A percentile compares a stretch with the other conserved stretches of the same genome.
phyloP scores from a whole-genome alignment of 2,329 filamentous ascomycete genomes.

The Arthrobotrys iridis region DNA sequence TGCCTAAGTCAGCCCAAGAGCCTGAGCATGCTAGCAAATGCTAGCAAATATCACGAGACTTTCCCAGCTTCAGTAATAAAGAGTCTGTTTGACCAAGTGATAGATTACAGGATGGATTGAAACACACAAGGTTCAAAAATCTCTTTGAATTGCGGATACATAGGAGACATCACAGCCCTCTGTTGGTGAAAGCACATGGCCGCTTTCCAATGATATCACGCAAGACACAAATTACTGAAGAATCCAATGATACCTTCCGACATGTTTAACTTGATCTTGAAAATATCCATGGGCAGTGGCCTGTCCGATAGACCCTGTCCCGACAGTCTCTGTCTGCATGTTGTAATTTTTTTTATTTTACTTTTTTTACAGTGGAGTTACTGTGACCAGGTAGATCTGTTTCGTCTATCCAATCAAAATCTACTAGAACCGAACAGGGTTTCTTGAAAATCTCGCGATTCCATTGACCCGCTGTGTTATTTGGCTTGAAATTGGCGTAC shows the following conservation, averaged over 20 bases:
- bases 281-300: no score
- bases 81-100: neutral
- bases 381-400: conserved; percentile 5
- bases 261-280: no score
- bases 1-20: conserved; percentile 8
- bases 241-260: no score
- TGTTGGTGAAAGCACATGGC: no score
- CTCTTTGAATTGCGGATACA: neutral
- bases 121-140: neutral
- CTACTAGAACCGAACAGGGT: neutral
- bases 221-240: no score
- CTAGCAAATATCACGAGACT: neutral
- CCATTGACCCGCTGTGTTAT: neutral
- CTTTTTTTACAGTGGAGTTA: conserved; percentile 2
- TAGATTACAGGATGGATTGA: neutral
- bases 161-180: neutral
- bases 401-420: conserved; percentile 2
- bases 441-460: conserved; percentile 7
- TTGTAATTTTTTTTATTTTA: no score
- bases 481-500: neutral
- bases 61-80: neutral
- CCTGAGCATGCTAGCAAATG: conserved; percentile 10
- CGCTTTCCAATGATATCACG: no score
- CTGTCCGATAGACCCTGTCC: no score
- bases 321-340: neutral